phyloP scores from a whole-genome alignment of 805 yeast species.

The Kurtzmaniella fragi region DNA sequence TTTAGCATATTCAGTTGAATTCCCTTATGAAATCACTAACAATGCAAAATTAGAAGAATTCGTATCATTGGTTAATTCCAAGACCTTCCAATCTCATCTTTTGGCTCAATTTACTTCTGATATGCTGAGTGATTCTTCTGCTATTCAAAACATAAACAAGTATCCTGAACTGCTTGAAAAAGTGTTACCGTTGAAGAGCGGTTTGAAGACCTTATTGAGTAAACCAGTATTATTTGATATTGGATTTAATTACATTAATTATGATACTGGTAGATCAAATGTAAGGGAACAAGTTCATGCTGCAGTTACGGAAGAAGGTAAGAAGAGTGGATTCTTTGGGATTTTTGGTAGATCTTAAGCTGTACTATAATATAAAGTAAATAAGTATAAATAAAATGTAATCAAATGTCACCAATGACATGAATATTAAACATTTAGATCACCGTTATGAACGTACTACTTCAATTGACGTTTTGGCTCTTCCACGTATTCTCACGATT shows the following conservation, averaged over 20 bases:
- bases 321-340: conserved; percentile 68
- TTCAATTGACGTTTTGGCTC: too few relatives aligned
- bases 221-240: conserved; percentile 92
- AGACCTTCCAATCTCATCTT: conserved; percentile 30
- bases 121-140: conserved; percentile 13
- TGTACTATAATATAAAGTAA: not conserved
- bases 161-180: conserved; percentile 27
- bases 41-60: conserved; percentile 25
- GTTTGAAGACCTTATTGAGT: conserved; percentile 42
- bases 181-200: conserved; percentile 19
- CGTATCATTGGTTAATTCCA: conserved; percentile 12
- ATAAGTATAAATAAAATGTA: too few relatives aligned
- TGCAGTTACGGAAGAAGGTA: conserved; percentile 16
- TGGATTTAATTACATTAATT: conserved; percentile 76
- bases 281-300: conserved; percentile 6
- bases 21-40: conserved; percentile 39
- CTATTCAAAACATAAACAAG: conserved; percentile 41
- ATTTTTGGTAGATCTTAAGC: conserved; percentile 49
- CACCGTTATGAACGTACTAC: too few relatives aligned
- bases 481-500: too few relatives aligned
- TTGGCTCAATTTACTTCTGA: conserved; percentile 43
- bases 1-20: conserved; percentile 27
- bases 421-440: too few relatives aligned
- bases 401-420: too few relatives aligned
- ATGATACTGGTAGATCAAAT: conserved; percentile 25